These are phyloP conservation scores for Lactifluus echinatus DNA, from an alignment of 768 basidiomycete species.

Conservation along the genomic window DNA sequence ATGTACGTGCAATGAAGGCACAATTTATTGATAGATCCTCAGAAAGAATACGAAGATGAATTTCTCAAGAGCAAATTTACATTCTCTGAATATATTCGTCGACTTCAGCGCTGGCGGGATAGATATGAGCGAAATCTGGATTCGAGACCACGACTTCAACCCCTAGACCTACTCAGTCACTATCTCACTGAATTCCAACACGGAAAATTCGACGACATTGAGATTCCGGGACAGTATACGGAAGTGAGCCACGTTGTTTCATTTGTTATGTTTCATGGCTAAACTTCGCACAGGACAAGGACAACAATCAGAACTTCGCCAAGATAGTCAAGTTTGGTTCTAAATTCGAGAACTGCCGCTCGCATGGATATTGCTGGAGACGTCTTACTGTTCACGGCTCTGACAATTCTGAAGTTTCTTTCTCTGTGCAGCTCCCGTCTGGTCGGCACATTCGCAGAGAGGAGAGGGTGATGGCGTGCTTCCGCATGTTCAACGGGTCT, in stretches of 20 bases:
- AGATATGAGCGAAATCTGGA: constrained; percentile 82
- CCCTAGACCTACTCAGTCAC: constrained; percentile 80
- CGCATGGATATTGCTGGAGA: constrained; percentile 80
- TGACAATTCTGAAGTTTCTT: constrained; percentile 84
- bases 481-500: constrained; percentile 91
- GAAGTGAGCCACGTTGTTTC: constrained; percentile 45
- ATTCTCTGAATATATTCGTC: constrained; percentile 79
- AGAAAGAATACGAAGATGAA: constrained; percentile 90
- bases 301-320: constrained; percentile 84
- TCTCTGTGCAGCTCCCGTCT: constrained; percentile 84
- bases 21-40: constrained; percentile 8
- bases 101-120: constrained; percentile 90
- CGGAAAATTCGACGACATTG: constrained; percentile 94
- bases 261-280: not conserved
- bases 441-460: constrained; percentile 83
- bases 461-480: constrained; percentile 84
- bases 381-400: constrained; percentile 86
- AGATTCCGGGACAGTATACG: constrained; percentile 97
- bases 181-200: constrained; percentile 98
- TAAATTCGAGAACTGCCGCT: constrained; percentile 83
- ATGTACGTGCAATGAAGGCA: not conserved
- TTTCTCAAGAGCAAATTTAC: constrained; percentile 74
- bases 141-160: constrained; percentile 70
- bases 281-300: constrained; percentile 63
- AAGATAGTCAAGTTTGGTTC: constrained; percentile 86